Percentiles rank a stretch among this genome's conserved stretches.
phyloP scores from a whole-genome alignment of 2,329 filamentous ascomycete genomes.

The Ceratocystis harringtonii region DNA sequence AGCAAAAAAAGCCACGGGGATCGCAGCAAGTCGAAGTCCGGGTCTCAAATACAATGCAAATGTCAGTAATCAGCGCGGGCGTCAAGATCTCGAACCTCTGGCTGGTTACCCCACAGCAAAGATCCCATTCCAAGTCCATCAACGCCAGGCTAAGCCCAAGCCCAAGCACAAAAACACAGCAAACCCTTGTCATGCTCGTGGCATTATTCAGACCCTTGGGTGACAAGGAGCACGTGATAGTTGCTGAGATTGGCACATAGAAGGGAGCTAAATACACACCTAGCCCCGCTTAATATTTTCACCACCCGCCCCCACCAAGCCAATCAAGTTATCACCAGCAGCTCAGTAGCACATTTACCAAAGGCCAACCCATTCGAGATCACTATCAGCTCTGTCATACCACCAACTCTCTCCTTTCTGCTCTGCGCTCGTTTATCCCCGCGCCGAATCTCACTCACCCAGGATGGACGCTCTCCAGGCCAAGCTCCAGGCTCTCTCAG shows the following conservation, averaged over 20 bases:
- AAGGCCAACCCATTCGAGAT: background rate
- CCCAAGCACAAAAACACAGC: background rate
- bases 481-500: constrained; percentile 65
- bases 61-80: background rate
- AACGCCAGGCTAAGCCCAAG: background rate
- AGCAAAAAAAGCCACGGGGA: background rate
- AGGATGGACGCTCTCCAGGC: constrained; percentile 62
- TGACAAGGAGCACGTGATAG: background rate
- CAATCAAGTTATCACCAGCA: background rate
- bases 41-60: background rate
- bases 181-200: background rate
- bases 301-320: constrained; percentile 4
- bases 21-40: background rate
- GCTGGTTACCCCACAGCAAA: background rate
- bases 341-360: background rate
- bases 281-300: constrained; percentile 13
- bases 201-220: background rate
- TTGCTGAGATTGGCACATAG: background rate
- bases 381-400: background rate
- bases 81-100: background rate
- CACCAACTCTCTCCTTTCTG: background rate
- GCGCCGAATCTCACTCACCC: background rate
- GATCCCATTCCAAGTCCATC: background rate
- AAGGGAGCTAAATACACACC: background rate
- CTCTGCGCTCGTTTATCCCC: background rate